phyloP scores from a whole-genome alignment of 352 stramenopile genomes.

The Pythium graminicola region DNA sequence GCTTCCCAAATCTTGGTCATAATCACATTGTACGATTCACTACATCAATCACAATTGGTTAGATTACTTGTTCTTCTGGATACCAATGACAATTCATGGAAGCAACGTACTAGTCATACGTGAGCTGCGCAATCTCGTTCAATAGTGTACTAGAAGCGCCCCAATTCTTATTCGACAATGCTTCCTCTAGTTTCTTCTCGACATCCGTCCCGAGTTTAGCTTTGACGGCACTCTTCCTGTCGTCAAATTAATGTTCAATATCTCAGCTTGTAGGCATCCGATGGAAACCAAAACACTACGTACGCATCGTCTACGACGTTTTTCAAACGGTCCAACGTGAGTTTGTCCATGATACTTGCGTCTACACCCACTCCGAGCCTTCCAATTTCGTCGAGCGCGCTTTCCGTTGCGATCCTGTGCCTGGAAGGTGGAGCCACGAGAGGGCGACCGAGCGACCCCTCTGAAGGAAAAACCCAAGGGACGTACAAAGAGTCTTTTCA shows the following conservation, averaged over 20 bases:
- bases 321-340: constrained; percentile 80
- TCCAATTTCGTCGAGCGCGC: no score
- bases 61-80: neutral
- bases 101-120: constrained; percentile 88
- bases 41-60: constrained; percentile 17
- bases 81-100: neutral
- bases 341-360: constrained; percentile 59
- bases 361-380: no score
- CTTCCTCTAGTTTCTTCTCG: constrained; percentile 89
- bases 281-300: constrained; percentile 17
- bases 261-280: constrained; percentile 1
- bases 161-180: constrained; percentile 99
- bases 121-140: constrained; percentile 97
- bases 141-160: constrained; percentile 96
- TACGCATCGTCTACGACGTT: constrained; percentile 87
- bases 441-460: constrained; percentile 18
- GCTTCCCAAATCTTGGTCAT: constrained; percentile 96
- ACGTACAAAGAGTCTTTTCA: neutral
- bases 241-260: neutral
- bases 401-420: constrained; percentile 2
- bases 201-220: constrained; percentile 84
- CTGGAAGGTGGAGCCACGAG: constrained; percentile 12
- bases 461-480: constrained; percentile 23
- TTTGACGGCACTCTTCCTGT: constrained; percentile 80
- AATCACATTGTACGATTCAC: constrained; percentile 83